Conservation (phyloP, 2,329 filamentous ascomycete genomes). For the Fusarium floridanum region DNA sequence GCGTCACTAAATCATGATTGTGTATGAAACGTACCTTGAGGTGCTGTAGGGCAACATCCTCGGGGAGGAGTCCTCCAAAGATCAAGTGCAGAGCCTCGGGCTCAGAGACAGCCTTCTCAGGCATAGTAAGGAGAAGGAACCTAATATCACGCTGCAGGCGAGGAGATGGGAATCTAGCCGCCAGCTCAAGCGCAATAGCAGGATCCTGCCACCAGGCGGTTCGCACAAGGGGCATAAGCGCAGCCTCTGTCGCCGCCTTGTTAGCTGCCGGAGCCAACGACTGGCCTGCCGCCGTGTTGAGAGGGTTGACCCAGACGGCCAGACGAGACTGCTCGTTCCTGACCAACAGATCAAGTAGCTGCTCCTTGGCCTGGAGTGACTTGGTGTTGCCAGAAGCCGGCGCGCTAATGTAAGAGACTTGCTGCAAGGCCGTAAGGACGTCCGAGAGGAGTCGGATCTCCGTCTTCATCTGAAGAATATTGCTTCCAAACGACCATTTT, state of each 20-base stretch:
- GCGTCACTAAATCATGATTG: not conserved
- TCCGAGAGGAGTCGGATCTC: conserved; percentile 87
- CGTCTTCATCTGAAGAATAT: conserved; percentile 91
- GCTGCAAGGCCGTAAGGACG: conserved; percentile 75
- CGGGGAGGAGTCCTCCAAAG: conserved; percentile 80
- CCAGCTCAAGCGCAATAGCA: conserved; percentile 87
- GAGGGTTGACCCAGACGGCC: conserved; percentile 89
- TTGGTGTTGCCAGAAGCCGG: conserved; percentile 68
- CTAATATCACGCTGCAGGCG: conserved; percentile 82
- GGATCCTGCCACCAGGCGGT: conserved; percentile 91
- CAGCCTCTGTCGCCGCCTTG: conserved; percentile 57
- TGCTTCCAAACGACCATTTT: conserved; percentile 96
- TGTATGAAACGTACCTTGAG: conserved; percentile 72
- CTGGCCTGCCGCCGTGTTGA: conserved; percentile 67
- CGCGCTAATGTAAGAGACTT: conserved; percentile 70
- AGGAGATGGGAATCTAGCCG: conserved; percentile 81
- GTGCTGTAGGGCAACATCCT: conserved; percentile 82
- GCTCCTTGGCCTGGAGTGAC: conserved; percentile 82
- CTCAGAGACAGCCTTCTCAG: conserved; percentile 84
- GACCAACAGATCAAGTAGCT: conserved; percentile 83
- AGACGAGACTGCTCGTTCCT: conserved; percentile 88
- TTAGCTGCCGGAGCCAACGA: conserved; percentile 56
- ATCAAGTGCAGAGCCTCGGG: conserved; percentile 87
- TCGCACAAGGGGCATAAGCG: conserved; percentile 74
- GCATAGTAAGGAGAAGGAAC: conserved; percentile 83